A percentile compares a stretch with the other conserved stretches of the same genome.
Evolutionary conservation across 2,329 filamentous ascomycete genomes (phyloP).

Genomic region (Epichloe coenophiala): DNA sequence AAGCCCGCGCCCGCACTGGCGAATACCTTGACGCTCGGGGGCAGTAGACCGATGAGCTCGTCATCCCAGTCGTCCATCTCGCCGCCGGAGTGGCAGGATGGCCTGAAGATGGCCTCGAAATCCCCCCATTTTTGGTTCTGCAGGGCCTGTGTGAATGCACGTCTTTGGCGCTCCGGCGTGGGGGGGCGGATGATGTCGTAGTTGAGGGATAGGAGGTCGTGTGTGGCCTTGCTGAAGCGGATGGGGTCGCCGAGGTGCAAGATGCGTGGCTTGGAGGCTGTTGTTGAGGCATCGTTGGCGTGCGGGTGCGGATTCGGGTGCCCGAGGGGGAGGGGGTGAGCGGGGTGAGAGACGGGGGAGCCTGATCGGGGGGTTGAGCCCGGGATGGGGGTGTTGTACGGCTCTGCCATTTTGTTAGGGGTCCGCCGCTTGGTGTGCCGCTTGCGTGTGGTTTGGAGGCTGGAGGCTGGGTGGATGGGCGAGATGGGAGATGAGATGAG

Average conservation of each 20-base stretch:
- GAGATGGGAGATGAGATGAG: too few relatives aligned
- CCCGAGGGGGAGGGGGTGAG: neutral
- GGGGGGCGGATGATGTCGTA: conserved; percentile 42
- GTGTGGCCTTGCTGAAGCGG: conserved; percentile 34
- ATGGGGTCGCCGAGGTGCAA: conserved; percentile 61
- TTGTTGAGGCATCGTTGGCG: conserved; percentile 11
- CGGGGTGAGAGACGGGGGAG: conserved; percentile 22
- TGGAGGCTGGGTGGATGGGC: too few relatives aligned
- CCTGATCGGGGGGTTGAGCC: conserved; percentile 31
- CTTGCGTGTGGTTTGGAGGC: too few relatives aligned
- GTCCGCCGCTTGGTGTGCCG: too few relatives aligned
- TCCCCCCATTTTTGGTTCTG: conserved; percentile 39
- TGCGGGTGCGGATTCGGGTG: conserved; percentile 6
- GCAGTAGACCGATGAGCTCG: conserved; percentile 44
- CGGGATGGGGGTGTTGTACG: conserved; percentile 32
- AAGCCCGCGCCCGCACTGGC: conserved; percentile 54
- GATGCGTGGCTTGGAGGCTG: conserved; percentile 35
- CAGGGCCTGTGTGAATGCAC: conserved; percentile 35
- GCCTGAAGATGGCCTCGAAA: conserved; percentile 42
- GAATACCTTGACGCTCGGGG: conserved; percentile 43
- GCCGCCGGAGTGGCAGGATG: conserved; percentile 49
- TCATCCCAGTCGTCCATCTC: conserved; percentile 54
- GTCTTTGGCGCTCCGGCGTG: conserved; percentile 34
- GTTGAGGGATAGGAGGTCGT: conserved; percentile 25
- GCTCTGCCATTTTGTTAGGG: conserved; percentile 27